A percentile compares a stretch with the other conserved stretches of the same genome.
Conservation (phyloP, 257 asterid genomes). For the Solanum chaucha region DNA sequence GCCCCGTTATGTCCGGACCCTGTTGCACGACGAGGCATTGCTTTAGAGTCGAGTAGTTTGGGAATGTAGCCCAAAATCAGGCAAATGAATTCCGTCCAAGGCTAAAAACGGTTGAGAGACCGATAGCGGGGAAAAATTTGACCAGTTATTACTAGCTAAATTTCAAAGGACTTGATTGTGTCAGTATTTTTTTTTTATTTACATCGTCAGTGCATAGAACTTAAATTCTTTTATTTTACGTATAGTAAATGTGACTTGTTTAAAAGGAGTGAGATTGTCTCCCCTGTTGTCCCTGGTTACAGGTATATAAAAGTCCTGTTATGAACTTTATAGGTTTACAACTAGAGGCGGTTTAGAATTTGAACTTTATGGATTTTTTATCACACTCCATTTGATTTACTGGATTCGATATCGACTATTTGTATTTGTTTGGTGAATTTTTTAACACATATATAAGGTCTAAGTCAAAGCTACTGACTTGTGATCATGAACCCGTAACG, state of each 20-base stretch:
- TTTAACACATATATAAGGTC: neutral
- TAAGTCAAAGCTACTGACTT: neutral
- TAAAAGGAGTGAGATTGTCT: neutral
- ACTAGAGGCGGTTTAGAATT: neutral
- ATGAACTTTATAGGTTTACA: neutral
- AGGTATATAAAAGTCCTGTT: neutral
- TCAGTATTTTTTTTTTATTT: neutral
- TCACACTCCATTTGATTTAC: neutral
- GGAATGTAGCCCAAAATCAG: neutral
- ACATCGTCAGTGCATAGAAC: neutral
- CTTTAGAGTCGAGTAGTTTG: neutral
- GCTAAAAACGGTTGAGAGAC: neutral
- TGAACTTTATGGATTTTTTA: neutral
- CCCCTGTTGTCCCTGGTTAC: neutral
- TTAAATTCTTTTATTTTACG: neutral
- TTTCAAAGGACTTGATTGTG: neutral
- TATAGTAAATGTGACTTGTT: neutral
- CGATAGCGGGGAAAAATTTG: neutral
- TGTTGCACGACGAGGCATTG: neutral
- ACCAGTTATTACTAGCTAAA: neutral
- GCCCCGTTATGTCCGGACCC: neutral
- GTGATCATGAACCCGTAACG: neutral
- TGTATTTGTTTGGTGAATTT: neutral
- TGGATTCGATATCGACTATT: neutral
- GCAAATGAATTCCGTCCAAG: neutral